Conservation (phyloP, 2,329 filamentous ascomycete species). For the Scopulariopsis brevicaulis region DNA sequence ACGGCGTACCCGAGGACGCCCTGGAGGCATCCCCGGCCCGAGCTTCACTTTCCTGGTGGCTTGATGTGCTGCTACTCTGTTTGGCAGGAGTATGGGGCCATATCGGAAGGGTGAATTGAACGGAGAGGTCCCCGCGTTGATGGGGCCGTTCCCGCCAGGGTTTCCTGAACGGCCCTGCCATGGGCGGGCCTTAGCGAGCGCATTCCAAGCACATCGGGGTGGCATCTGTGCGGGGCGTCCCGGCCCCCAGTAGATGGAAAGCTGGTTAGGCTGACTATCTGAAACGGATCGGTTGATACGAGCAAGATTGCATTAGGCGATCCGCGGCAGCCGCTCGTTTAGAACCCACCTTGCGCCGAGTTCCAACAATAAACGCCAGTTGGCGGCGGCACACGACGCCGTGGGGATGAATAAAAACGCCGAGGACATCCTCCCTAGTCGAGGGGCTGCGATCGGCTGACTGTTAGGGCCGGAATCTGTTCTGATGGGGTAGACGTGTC, state of each 20-base stretch:
- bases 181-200: no score
- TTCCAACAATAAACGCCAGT: neutral
- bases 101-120: neutral
- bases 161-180: neutral
- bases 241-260: neutral
- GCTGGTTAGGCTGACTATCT: neutral
- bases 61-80: neutral
- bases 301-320: neutral
- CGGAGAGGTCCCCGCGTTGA: neutral
- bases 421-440: neutral
- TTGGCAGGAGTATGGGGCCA: neutral
- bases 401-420: no score
- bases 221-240: neutral
- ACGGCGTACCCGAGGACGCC: neutral
- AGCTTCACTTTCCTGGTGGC: neutral
- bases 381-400: neutral
- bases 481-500: neutral
- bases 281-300: neutral
- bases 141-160: neutral
- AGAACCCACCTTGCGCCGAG: neutral
- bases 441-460: neutral
- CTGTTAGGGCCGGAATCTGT: neutral
- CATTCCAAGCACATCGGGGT: neutral
- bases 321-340: neutral
- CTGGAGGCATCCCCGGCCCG: neutral